Base-by-base conservation (phyloP, 768 basidiomycete genomes). In the Asterophora parasitica region DNA sequence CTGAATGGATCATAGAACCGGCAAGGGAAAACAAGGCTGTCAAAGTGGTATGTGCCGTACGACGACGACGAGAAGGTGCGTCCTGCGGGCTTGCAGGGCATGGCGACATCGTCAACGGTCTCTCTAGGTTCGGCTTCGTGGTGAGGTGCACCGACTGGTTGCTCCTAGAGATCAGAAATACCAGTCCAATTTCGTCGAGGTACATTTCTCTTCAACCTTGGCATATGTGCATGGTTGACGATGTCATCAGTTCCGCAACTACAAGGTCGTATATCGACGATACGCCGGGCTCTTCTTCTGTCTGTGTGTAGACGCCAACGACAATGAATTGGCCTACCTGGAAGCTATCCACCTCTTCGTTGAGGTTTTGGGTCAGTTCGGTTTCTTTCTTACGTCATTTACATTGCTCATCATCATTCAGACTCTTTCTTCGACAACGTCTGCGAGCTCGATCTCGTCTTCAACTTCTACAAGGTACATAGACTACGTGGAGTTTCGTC, bases 361-460 rank as follows among this genome's bases (percentile, higher is more conserved):
- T 19, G 96, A 99, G 64, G 85, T 99, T 17, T 77, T 99, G 15
- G 95, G 95, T 95, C 47, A 42, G 87, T 63, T 31, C 26, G 46
- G 13, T 42, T 17, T 23, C 37, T 38, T 10, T 7, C 30, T 35
- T 31, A 38, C 36, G 42, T 56, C 23, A 38, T 39, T 44, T 20
- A 11, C n/a, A 16, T 15, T 15, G 28, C 42, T 49, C 38, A 50
- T 27, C 35, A 20, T 23, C 35, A 23, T 1, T 46, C 49, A 96
- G 95, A 98, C 63, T 83, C 93, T 0, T 99, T 98, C 75, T 99
- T 99, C 60, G 93, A 97, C 62, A 98, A 99, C 57, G 96, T 99
- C 1, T 97, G 96, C 70, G 94, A 97, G 65, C 74, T 97, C 26
- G 96, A 98, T 62, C 79, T 99, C 0, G 96, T 99, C 2, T 99